Conservation (phyloP, 139 green algal species). For the Astrephomene gubernaculifera region DNA sequence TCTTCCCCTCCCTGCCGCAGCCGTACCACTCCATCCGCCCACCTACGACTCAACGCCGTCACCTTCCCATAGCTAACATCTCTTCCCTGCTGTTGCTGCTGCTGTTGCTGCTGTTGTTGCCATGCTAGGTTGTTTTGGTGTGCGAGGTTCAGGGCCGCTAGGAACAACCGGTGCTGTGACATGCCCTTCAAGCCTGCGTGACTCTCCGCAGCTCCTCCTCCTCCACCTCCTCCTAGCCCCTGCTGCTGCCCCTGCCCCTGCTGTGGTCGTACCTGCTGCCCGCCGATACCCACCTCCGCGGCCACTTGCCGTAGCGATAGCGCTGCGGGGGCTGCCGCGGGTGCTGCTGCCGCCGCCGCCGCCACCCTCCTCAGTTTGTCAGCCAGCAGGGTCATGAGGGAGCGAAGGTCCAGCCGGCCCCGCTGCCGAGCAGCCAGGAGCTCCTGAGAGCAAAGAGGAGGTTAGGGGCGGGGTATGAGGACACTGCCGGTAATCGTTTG, state of each 20-base stretch:
- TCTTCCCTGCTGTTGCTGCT: neutral
- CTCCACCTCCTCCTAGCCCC: neutral
- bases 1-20: neutral
- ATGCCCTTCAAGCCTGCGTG: neutral
- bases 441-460: slow-evolving; percentile 12
- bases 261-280: neutral
- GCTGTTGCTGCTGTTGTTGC: slow-evolving; percentile 3
- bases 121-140: slow-evolving; percentile 46
- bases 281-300: neutral
- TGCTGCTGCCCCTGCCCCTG: neutral
- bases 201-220: neutral
- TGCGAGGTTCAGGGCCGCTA: slow-evolving; percentile 42
- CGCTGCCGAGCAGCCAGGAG: slow-evolving; percentile 23
- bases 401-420: slow-evolving; percentile 29
- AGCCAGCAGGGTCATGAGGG: slow-evolving; percentile 27
- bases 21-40: slow-evolving; percentile 5
- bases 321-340: neutral
- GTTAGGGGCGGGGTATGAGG: neutral
- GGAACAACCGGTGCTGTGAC: slow-evolving; percentile 33
- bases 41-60: neutral
- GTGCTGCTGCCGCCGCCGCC: neutral
- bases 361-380: neutral
- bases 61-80: neutral
- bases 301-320: slow-evolving; percentile 6
- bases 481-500: no score